These are phyloP conservation scores for Hypomontagnella monticulosa DNA, from an alignment of 495 filamentous ascomycete species.

Conservation along the genomic window DNA sequence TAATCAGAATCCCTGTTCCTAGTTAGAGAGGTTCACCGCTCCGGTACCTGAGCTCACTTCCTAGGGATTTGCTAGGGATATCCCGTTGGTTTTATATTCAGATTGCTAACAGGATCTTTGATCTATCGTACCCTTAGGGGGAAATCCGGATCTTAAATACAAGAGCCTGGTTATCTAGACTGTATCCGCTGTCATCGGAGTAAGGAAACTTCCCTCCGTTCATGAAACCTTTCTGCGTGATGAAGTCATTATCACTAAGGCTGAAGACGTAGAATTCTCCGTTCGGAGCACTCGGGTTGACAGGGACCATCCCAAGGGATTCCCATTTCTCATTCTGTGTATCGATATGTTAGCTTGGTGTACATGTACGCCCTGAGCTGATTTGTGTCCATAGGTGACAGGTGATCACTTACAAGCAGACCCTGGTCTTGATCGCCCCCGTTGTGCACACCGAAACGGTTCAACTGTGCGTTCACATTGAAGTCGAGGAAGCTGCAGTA, in stretches of 20 bases:
- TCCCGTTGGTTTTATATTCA: too few relatives aligned
- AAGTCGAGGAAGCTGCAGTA: conserved; percentile 79
- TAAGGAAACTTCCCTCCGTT: conserved; percentile 70
- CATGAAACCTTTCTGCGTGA: conserved; percentile 77
- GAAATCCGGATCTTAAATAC: conserved; percentile 70
- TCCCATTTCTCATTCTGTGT: conserved; percentile 83
- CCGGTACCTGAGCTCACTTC: too few relatives aligned
- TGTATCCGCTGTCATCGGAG: conserved; percentile 68
- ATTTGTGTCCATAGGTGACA: background rate
- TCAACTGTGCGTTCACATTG: conserved; percentile 74
- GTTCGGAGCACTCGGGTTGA: conserved; percentile 54
- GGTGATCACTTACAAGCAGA: conserved; percentile 32
- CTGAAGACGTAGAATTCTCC: conserved; percentile 76
- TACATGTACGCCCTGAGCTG: background rate
- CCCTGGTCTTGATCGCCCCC: conserved; percentile 51
- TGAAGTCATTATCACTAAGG: conserved; percentile 81
- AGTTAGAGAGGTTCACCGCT: too few relatives aligned
- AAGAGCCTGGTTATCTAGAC: conserved; percentile 74
- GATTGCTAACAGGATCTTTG: too few relatives aligned
- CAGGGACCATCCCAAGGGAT: conserved; percentile 71
- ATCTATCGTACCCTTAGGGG: background rate
- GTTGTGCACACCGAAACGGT: conserved; percentile 75
- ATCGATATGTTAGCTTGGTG: conserved; percentile 1
- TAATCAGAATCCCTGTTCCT: too few relatives aligned
- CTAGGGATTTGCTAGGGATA: too few relatives aligned